These are phyloP conservation scores for Apophysomyces sp. DNA, from an alignment of 371 early-diverging fungal species.

Conservation along the genomic window DNA sequence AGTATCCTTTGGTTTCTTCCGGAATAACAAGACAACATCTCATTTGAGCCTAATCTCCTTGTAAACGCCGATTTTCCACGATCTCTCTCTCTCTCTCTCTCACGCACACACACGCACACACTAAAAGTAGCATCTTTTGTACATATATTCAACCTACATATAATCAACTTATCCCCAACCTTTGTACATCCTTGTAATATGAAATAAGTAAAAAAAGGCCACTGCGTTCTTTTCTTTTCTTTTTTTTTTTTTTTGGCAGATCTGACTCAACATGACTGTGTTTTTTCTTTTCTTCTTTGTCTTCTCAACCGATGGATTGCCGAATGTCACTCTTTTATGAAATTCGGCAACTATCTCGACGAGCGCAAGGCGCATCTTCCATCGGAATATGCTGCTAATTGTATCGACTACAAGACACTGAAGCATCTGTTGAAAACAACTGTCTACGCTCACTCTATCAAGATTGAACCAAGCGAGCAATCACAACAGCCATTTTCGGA, in stretches of 20 bases:
- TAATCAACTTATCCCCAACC: too few relatives aligned
- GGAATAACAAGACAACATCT: not conserved
- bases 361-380: constrained; percentile 66
- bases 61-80: too few relatives aligned
- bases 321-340: constrained; percentile 45
- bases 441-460: constrained; percentile 38
- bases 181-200: too few relatives aligned
- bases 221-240: too few relatives aligned
- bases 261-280: constrained; percentile 4
- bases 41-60: not conserved
- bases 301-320: not conserved
- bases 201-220: too few relatives aligned
- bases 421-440: constrained; percentile 62
- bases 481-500: constrained; percentile 35
- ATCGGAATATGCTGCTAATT: constrained; percentile 54
- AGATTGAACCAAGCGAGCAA: constrained; percentile 16
- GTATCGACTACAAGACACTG: constrained; percentile 63
- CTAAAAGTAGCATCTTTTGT: too few relatives aligned
- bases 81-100: too few relatives aligned
- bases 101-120: too few relatives aligned
- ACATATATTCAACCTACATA: too few relatives aligned
- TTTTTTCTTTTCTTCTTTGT: not conserved
- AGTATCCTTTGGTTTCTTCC: constrained; percentile 1
- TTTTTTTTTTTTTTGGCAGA: too few relatives aligned
- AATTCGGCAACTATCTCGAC: constrained; percentile 72